Base-by-base conservation (phyloP, 2,329 filamentous ascomycete species). In the Ascosphaera aggregata region DNA sequence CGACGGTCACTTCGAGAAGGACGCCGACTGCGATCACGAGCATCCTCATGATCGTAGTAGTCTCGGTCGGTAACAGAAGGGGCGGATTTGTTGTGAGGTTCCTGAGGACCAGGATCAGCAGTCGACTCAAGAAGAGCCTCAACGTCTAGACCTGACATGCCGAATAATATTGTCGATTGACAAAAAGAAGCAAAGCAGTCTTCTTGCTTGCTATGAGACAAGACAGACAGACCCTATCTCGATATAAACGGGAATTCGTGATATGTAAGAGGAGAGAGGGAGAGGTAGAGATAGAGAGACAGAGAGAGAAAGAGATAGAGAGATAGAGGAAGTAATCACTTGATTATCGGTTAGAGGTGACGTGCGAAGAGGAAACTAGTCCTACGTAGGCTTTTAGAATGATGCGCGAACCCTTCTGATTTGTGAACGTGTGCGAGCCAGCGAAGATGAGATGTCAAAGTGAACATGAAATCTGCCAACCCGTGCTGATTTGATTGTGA, bases 51-150 rank as follows among this genome's bases (percentile, higher is more conserved):
- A 5, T 27, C 22, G 22, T 27, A 5, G 22, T 27, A 11, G 22
- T 27, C 7, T 7, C 22, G 22, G 22, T 5, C 7, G 22, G 22
- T 27, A 11, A 5, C 22, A 7, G 22, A 27, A 7, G 22, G 11
- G 11, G 22, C 22, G 11, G 22, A 27, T 27, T 5, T 11, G 22
- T 27, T 27, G 22, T 11, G 22, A 27, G 22, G 11, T 27, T 20
- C 16, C 35, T 36, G 35, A 70, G 69, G 48, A 36, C 49, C 46
- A 36, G 66, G 65, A 54, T 73, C 75, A 39, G 80, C 80, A 45
- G 80, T 81, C 39, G 79, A 80, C 59, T 93, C 84, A 48, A 94
- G 73, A 46, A 94, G 70, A 47, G 82, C 81, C 66, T 94, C 85
- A 50, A 94, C 81, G 54, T 92, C 82, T 48, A 76, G 63, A 56